Evolutionary conservation across 495 filamentous ascomycete genomes (phyloP), one percentile per base, ranked within the genome.

Genomic region (Lophium mytilinum): DNA sequence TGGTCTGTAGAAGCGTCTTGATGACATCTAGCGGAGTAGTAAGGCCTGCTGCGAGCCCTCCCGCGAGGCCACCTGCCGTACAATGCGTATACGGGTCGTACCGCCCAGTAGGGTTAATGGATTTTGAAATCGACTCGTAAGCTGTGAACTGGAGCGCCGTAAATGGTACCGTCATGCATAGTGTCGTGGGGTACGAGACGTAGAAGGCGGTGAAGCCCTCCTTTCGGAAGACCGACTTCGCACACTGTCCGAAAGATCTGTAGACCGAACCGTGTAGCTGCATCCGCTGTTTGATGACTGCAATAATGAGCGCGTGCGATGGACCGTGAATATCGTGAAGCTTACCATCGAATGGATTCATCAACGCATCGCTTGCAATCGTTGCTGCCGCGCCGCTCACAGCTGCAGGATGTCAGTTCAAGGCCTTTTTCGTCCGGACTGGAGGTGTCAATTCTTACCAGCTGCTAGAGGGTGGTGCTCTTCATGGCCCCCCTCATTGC

Each of bases 281-380:
- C 93, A 99, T 99, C 49, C 93, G 87, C 71, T 99, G 93, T 74
- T 99, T 99, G 77, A 99, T 93, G 35, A 99, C 93, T 96, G 65
- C 19, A 18, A 19, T 15, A n/a, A 10, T 62, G 49, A 52, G 46
- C 9, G 24, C 42, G 11, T 49, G 50, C 46, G 1, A 9, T 8
- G 21, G 14, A 30, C 14, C 21, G 30, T 7, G 11, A n/a, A 52
- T 18, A 11, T 24, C 21, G 30, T 21, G 7, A 39, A 54, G 24
- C 80, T 68, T 77, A 95, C 90, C 91, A 76, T 99, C 93, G 70
- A 99, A 99, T 33, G 93, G 93, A 70, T 97, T 99, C 93, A 99
- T 99, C 49, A 99, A 77, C 37, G 93, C 94, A 76, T 99, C 93
- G 67, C 90, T 95, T 36, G 90, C 89, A 66, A 96, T 96, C 0